Base-by-base conservation (phyloP, 1,139 yeast genomes). In the Yamadazyma conglobata region DNA sequence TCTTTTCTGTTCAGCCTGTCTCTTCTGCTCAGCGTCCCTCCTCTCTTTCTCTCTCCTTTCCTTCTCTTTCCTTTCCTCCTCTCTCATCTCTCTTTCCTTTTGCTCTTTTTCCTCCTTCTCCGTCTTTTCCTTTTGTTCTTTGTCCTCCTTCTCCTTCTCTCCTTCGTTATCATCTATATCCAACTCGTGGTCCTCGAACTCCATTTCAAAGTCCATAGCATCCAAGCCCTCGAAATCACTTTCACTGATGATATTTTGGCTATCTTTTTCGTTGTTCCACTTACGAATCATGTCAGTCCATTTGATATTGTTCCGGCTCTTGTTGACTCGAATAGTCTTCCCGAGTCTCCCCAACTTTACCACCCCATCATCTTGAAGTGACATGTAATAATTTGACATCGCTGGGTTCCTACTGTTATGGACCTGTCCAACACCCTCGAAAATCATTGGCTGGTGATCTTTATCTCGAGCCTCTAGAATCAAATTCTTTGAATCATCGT, bases 341-440 rank as follows among this genome's bases (percentile, higher is more conserved):
- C 48, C 48, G 33, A 66, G 47, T 25, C 51, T 50, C 31, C 54
- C 30, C 29, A 43, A 30, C 14, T 35, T 39, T n/a, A n/a, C n/a
- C 41, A 35, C 60, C 39, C 33, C 31, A 10, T 40, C 44, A 18
- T 44, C 24, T 19, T 37, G 39, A 27, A 50, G 47, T 3, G 61
- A 44, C 19, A 66, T 47, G 41, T 53, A 64, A 43, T 50, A 65
- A 14, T 64, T 51, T 22, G 62, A 66, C 44, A 27, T 39, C 35
- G 10, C 41, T 37, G 26, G 46, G 12, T 46, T 30, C 22, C 42
- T 38, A 11, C 50, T 48, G 24, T 35, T 39, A 28, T 53, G 59
- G 23, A 52, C 50, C 33, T 60, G 69, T 2, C 60, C 55, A 7
- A 56, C 47, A 2, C 73, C 73, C 41, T 67, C 73, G 36, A 66